Conservation (phyloP, 805 yeast species). For the Lipomyces yamadae region DNA sequence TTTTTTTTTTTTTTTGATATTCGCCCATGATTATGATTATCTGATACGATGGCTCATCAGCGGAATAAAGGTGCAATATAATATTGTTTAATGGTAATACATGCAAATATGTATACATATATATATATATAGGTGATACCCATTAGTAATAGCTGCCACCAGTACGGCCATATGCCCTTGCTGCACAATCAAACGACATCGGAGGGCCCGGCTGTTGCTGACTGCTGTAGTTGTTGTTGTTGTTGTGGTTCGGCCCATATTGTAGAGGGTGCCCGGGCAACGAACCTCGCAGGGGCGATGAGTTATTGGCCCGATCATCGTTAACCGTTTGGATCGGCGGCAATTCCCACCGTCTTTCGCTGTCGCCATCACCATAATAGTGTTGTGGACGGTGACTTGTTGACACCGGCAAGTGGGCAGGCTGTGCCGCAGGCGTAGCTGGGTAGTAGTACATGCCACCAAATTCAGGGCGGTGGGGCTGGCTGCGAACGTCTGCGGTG, state of each 20-base stretch:
- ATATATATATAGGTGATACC: no score
- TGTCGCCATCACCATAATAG: constrained; percentile 9
- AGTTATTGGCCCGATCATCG: no score
- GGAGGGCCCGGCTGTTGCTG: constrained; percentile 6
- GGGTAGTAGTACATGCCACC: neutral
- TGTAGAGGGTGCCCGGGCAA: no score
- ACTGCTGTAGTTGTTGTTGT: no score
- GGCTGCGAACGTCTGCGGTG: neutral
- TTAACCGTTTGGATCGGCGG: constrained; percentile 6
- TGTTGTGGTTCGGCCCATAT: no score
- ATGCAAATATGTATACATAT: no score
- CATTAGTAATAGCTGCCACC: neutral
- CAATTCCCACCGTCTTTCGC: constrained; percentile 22
- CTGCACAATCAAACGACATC: constrained; percentile 10
- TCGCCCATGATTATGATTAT: no score
- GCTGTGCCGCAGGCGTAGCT: neutral
- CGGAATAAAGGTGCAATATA: no score
- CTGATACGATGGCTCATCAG: no score
- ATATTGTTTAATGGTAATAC: no score
- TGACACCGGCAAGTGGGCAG: neutral
- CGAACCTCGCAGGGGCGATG: no score
- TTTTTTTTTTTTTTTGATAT: no score
- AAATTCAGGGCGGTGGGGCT: neutral
- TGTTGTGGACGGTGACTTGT: neutral
- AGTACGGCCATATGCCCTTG: neutral